A percentile compares a stretch with the other conserved stretches of the same genome.
phyloP scores from a whole-genome alignment of 139 green algal species.

The Haematococcus lacustris region DNA sequence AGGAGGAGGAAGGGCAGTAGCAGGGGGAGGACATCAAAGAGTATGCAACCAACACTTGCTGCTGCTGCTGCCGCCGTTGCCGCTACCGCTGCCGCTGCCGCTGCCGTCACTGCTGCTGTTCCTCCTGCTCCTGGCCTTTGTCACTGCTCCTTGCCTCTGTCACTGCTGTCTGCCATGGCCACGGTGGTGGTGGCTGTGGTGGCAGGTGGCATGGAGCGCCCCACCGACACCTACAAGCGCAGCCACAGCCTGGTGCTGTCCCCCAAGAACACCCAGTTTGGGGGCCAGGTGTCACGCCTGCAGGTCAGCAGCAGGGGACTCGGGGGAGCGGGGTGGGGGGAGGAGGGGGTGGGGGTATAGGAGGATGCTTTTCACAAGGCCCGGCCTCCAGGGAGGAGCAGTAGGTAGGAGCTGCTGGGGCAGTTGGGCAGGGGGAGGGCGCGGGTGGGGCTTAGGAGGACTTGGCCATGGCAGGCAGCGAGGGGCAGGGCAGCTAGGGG shows the following conservation, averaged over 20 bases:
- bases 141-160: too few relatives aligned
- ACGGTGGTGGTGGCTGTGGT: too few relatives aligned
- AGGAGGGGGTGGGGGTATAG: neutral
- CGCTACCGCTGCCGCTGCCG: too few relatives aligned
- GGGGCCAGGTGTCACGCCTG: slow-evolving; percentile 72
- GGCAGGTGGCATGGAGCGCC: slow-evolving; percentile 79
- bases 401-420: neutral
- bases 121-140: too few relatives aligned
- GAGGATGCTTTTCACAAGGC: neutral
- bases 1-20: too few relatives aligned
- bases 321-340: neutral
- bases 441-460: neutral
- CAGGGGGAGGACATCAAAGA: too few relatives aligned
- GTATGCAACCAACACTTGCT: too few relatives aligned
- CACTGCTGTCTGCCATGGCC: too few relatives aligned
- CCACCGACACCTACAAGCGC: slow-evolving; percentile 81
- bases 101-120: too few relatives aligned
- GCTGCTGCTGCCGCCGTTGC: too few relatives aligned
- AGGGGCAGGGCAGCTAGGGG: neutral
- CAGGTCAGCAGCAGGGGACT: too few relatives aligned
- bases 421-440: neutral
- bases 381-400: neutral
- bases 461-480: neutral
- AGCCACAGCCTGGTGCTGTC: slow-evolving; percentile 78
- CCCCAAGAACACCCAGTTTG: slow-evolving; percentile 64